Evolutionary conservation across 1,139 yeast species (phyloP), one percentile per base, ranked within the genome.

Genomic region (Nakaseomyces uthaithaninus): DNA sequence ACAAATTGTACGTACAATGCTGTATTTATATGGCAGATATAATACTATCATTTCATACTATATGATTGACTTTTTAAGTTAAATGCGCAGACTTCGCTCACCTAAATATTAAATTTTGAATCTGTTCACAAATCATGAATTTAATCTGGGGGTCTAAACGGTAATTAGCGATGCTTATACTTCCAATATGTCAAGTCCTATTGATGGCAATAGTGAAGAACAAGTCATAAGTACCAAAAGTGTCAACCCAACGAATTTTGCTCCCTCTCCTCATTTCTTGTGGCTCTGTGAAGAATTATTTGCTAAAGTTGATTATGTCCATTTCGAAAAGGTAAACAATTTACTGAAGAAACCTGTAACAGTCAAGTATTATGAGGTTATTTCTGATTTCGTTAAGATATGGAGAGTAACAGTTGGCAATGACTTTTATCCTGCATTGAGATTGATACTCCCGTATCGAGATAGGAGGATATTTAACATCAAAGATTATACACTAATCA

Each of bases 401-500:
- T 87, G 87, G 80, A 67, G 79, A 42, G 63, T 65, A 11, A 74
- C 75, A 24, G 80, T 84, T 3, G 95, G 95, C 0, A 59, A 68
- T 24, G 78, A 87, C 56, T 69, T 86, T 4, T 79, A 71, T 50
- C 91, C 93, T 0, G 77, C 79, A 0, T 67, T 83, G 11, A 63
- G 78, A 27, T 64, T 87, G 34, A 66, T 77, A 2, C 61, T 80
- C 17, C 91, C 94, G 0, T 74, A 75, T 45, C 70, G 75, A 48
- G 80, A 80, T 42, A 62, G 57, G 11, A 60, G 86, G 20, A 55
- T 67, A 9, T 80, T 73, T 54, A 67, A 69, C 49, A 67, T 78
- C 37, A 70, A 70, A 50, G 85, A 80, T 44, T 60, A 63, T 8
- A 68, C 71, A 0, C 54, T 80, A 22, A 71, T 74, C 1, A 62